Conservation (phyloP, 2,329 filamentous ascomycete genomes). For the Colletotrichum acutatum region DNA sequence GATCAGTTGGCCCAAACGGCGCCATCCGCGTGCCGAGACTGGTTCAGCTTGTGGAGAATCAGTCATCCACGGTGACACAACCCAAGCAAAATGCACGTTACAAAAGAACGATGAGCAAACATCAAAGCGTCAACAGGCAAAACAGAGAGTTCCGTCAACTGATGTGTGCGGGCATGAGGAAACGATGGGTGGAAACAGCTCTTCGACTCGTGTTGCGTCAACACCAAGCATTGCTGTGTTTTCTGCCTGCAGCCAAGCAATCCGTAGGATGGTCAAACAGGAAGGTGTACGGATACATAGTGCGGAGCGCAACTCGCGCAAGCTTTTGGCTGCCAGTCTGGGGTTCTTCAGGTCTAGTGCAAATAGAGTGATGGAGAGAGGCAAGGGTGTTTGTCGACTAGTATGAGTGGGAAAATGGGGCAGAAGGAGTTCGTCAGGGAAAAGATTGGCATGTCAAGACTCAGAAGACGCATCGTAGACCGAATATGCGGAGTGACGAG, state of each 20-base stretch:
- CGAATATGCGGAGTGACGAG: slow-evolving; percentile 28
- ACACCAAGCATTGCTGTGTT: background rate
- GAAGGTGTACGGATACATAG: no score
- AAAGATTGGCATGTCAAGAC: slow-evolving; percentile 19
- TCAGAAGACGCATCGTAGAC: background rate
- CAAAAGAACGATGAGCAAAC: slow-evolving; percentile 6
- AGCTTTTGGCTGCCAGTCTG: background rate
- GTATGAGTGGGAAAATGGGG: slow-evolving; percentile 3
- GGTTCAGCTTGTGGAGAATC: background rate
- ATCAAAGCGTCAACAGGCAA: slow-evolving; percentile 15
- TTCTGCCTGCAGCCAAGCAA: background rate
- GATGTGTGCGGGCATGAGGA: background rate
- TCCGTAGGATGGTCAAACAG: background rate
- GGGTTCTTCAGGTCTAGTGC: background rate
- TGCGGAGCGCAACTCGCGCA: background rate
- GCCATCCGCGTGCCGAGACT: slow-evolving; percentile 15
- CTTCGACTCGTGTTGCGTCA: background rate
- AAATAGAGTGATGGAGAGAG: background rate
- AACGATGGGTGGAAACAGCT: background rate
- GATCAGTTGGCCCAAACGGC: slow-evolving; percentile 6
- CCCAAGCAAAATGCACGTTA: slow-evolving; percentile 13
- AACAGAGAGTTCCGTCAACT: slow-evolving; percentile 1
- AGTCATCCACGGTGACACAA: slow-evolving; percentile 19
- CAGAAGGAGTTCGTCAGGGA: background rate
- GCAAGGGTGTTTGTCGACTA: background rate